Base-by-base conservation (phyloP, 768 basidiomycete genomes). In the Arthromyces matolae region DNA sequence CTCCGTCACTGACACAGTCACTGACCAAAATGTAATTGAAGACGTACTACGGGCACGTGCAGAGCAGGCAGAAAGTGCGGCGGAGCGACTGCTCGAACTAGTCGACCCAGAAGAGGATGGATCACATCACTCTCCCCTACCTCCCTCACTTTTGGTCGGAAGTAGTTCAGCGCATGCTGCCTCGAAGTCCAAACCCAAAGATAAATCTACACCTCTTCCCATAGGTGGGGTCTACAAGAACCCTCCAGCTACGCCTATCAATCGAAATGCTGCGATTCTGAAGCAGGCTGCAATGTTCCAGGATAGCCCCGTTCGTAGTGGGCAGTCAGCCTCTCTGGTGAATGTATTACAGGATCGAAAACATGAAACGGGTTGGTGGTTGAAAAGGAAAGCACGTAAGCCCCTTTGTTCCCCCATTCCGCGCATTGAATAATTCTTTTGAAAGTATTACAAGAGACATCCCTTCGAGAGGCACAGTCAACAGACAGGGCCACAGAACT, bases 31-130 rank as follows among this genome's bases (percentile, higher is more conserved):
- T 55, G 72, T 81, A 10, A 77, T 93, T 4, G 93, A 94, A 59
- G 93, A 95, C 60, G 91, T 85, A 24, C 65, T 95, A 56, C 79
- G 84, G 35, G 89, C 89, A 2, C 80, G 89, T 43, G 93, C 94
- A 1, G 89, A 89, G 56, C 94, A 96, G 62, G 94, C 94, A 0
- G 90, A 93, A 62, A 93, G 90, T 60, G 89, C 93, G 7, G 94
- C 94, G 0, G 86, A 91, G 62, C 79, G 90, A 40, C 68, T 97
- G 22, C 63, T 95, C 31, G 94, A 96, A 63, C 75, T 95, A 13
- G 86, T 89, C 10, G 89, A 92, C 52, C 80, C 85, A 12, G 89
- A 90, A 38, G 85, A 82, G 10, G 82, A 81, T 42, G 70, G 64
- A 45, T 60, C 67, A 46, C 73, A 68, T 35, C 71, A 78, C 50